These are phyloP conservation scores for Adansonia madagascariensis DNA, from an alignment of 441 rosid species.

Conservation along the genomic window DNA sequence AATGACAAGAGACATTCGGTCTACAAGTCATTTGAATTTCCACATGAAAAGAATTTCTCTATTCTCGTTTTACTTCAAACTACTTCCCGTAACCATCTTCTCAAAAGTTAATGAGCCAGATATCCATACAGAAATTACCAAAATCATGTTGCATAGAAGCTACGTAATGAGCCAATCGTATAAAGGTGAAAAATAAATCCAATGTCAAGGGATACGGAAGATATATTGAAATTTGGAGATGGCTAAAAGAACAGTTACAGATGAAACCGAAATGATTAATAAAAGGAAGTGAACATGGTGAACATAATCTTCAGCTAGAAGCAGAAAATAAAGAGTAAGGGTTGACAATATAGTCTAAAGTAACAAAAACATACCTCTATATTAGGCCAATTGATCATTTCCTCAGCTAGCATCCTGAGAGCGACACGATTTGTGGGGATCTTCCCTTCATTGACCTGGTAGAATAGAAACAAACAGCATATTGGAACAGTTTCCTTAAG, in stretches of 20 bases:
- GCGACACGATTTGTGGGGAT: conserved; percentile 72
- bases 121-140: conserved; percentile 11
- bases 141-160: background rate
- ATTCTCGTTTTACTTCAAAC: background rate
- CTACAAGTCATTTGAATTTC: conserved; percentile 6
- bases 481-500: background rate
- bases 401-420: conserved; percentile 75
- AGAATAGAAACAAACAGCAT: conserved; percentile 24
- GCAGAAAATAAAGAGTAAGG: background rate
- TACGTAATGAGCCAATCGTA: background rate
- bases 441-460: conserved; percentile 81
- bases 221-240: background rate
- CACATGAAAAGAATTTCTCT: background rate
- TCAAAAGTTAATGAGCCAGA: background rate
- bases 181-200: background rate
- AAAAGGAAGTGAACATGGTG: background rate
- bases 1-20: background rate
- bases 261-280: background rate
- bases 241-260: background rate
- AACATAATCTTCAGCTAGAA: conserved; percentile 13
- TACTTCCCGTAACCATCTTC: background rate
- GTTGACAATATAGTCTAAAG: background rate
- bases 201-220: background rate
- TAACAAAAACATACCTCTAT: conserved; percentile 60
- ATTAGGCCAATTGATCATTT: conserved; percentile 88